Percentiles rank a stretch among this genome's conserved stretches.
Evolutionary conservation across 2,329 filamentous ascomycete genomes (phyloP).

Genomic region (Herpotrichia juniperi): DNA sequence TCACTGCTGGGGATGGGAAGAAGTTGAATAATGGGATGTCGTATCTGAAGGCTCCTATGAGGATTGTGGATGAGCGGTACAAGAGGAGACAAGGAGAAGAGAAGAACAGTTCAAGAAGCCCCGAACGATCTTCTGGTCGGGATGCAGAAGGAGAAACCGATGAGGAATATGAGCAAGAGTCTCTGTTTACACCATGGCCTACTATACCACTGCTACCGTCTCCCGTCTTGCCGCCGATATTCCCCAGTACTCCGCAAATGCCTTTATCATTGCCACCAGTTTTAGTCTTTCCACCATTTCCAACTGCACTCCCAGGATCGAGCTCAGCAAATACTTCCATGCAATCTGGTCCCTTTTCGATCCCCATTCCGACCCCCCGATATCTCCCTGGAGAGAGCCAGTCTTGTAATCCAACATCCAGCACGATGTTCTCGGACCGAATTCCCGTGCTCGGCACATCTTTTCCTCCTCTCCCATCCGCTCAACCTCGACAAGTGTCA

Average conservation of each 20-base stretch:
- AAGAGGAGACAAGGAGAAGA: conserved; percentile 6
- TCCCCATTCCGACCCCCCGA: background rate
- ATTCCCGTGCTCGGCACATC: background rate
- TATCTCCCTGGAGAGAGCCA: background rate
- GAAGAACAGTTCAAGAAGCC: background rate
- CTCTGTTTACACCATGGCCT: background rate
- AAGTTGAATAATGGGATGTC: conserved; percentile 25
- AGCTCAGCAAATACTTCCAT: background rate
- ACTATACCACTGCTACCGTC: background rate
- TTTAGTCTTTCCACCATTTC: background rate
- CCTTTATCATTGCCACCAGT: background rate
- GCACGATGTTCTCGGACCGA: background rate
- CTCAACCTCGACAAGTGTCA: conserved; percentile 5
- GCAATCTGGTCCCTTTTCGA: background rate
- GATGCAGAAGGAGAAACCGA: conserved; percentile 15
- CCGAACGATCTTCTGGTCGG: background rate
- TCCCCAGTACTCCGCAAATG: background rate
- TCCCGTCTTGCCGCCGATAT: background rate
- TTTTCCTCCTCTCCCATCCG: background rate
- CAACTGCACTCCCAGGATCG: background rate
- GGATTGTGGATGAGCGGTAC: conserved; percentile 29
- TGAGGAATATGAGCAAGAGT: background rate
- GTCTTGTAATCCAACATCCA: too few relatives aligned
- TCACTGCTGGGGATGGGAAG: conserved; percentile 35
- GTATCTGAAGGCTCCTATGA: conserved; percentile 32